These are phyloP conservation scores for Eucalyptus curtisii DNA, from an alignment of 345 rosid species.

Conservation along the genomic window DNA sequence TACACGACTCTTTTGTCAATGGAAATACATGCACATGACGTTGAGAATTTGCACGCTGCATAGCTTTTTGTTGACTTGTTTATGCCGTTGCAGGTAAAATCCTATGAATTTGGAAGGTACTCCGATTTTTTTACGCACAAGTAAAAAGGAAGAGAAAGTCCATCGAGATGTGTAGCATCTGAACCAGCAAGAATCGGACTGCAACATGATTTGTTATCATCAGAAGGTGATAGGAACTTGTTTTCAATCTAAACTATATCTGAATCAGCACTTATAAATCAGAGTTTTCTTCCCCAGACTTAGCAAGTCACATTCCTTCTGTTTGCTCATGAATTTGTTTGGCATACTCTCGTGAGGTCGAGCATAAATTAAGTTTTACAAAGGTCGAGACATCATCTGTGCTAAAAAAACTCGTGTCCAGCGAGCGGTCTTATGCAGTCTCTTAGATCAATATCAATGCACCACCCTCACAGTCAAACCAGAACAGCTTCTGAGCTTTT, in stretches of 20 bases:
- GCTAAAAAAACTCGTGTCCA: too few relatives aligned
- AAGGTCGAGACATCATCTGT: too few relatives aligned
- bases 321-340: background rate
- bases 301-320: background rate
- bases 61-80: background rate
- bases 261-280: background rate
- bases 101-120: background rate
- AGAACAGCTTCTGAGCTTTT: too few relatives aligned
- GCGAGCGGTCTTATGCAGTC: too few relatives aligned
- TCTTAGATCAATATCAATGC: too few relatives aligned
- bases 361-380: too few relatives aligned
- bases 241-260: background rate
- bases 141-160: background rate
- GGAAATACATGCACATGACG: accelerated
- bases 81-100: background rate
- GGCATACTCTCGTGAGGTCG: too few relatives aligned
- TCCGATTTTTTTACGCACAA: background rate
- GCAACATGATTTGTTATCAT: background rate
- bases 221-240: background rate
- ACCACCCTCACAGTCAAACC: too few relatives aligned
- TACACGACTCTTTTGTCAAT: background rate
- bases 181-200: background rate
- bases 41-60: background rate
- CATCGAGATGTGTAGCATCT: background rate
- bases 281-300: background rate